Conservation (phyloP, 1,284 basidiomycete genomes). For the Pseudomicrostroma phylloplanum region DNA sequence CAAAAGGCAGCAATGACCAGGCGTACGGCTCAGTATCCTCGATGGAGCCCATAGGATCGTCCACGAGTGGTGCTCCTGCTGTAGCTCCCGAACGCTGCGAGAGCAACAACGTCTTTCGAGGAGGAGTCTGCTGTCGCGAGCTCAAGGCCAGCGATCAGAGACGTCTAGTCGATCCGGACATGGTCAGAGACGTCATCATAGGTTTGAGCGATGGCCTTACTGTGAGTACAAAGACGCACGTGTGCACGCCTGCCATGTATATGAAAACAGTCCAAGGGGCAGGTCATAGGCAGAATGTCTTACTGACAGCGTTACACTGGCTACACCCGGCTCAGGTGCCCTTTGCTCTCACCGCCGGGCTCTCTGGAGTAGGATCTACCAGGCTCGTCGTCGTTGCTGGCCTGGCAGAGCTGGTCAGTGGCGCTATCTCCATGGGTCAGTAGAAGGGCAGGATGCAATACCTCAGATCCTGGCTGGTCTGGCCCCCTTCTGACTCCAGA, state of each 20-base stretch:
- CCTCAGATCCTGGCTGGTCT: too few species aligned
- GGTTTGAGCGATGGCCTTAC: slow-evolving; percentile 93
- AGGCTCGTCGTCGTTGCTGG: slow-evolving; percentile 83
- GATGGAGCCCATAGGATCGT: slow-evolving; percentile 19
- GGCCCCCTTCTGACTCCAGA: too few species aligned
- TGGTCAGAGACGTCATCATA: slow-evolving; percentile 75
- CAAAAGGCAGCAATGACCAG: slow-evolving; percentile 52
- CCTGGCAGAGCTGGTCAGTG: slow-evolving; percentile 62
- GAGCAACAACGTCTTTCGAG: slow-evolving; percentile 18
- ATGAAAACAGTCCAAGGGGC: too few species aligned
- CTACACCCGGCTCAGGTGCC: slow-evolving; percentile 29
- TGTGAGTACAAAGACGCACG: slow-evolving; percentile 62
- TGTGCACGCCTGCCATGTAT: too few species aligned
- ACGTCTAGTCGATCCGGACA: slow-evolving; percentile 65
- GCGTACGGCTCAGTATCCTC: slow-evolving; percentile 9
- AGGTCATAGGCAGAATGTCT: slow-evolving; percentile 61
- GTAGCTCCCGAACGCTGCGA: slow-evolving; percentile 8
- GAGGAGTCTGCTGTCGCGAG: slow-evolving; percentile 65
- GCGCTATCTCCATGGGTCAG: slow-evolving; percentile 66
- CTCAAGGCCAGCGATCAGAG: slow-evolving; percentile 65
- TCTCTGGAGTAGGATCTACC: slow-evolving; percentile 82
- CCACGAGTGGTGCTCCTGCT: neutral
- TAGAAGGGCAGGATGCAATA: slow-evolving; percentile 42
- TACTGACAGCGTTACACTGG: slow-evolving; percentile 50
- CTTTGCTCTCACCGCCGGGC: slow-evolving; percentile 60